Conservation (phyloP, 202 grass and related monocot species). For the Elaeis oleifera region DNA sequence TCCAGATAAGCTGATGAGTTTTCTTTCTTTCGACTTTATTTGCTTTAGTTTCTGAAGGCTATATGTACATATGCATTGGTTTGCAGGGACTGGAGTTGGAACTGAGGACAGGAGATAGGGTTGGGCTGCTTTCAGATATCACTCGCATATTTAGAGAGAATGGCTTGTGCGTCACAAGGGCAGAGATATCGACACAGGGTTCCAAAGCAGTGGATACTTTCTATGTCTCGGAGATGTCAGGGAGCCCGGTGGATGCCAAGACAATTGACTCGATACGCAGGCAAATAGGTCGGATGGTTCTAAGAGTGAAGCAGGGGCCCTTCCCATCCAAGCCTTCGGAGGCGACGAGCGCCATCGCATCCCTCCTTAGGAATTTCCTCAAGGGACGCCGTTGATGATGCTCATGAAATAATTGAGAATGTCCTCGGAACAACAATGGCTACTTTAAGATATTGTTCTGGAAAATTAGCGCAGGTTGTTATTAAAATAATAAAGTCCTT, state of each 20-base stretch:
- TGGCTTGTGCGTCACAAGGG: conserved; percentile 32
- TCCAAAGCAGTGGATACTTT: conserved; percentile 35
- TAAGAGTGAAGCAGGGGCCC: conserved; percentile 20
- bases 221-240: conserved; percentile 28
- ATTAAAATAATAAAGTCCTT: too few relatives aligned
- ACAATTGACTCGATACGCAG: conserved; percentile 15
- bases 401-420: too few relatives aligned
- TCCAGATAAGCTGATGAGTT: not conserved
- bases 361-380: not conserved
- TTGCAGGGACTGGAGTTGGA: conserved; percentile 37
- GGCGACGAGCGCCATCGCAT: not conserved
- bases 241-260: conserved; percentile 35
- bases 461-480: too few relatives aligned
- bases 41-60: too few relatives aligned
- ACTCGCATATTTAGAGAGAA: conserved; percentile 38
- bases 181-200: conserved; percentile 30
- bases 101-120: conserved; percentile 37
- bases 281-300: conserved; percentile 26
- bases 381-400: not conserved
- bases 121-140: conserved; percentile 35
- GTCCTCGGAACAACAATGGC: too few relatives aligned
- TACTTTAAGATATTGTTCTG: too few relatives aligned
- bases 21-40: too few relatives aligned
- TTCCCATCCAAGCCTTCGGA: not conserved
- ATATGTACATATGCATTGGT: not conserved